phyloP scores from a whole-genome alignment of 1,284 basidiomycete species.

The Exsudoporus floridanus region DNA sequence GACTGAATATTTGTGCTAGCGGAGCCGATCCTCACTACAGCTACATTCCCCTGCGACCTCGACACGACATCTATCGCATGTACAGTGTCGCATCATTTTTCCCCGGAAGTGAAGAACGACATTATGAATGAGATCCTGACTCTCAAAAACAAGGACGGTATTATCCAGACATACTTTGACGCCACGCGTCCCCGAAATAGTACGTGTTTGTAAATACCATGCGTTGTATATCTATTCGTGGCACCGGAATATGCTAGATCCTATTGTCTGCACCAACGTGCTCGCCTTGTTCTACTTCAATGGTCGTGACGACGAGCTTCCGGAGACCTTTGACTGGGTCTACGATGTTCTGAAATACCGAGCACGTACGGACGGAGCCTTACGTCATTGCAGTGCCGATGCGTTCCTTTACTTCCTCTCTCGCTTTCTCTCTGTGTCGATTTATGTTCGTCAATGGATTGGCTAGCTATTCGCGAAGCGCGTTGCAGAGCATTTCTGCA shows the following conservation, averaged over 20 bases:
- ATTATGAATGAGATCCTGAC: conserved; percentile 28
- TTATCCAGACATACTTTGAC: conserved; percentile 25
- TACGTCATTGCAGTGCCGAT: conserved; percentile 21
- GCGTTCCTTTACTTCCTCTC: conserved; percentile 25
- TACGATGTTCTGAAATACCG: conserved; percentile 22
- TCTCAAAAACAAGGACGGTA: conserved; percentile 21
- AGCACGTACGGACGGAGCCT: conserved; percentile 23
- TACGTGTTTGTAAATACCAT: background rate
- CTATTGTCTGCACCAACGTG: conserved; percentile 20
- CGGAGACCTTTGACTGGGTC: conserved; percentile 26
- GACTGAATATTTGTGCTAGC: conserved; percentile 9
- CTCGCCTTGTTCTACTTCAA: conserved; percentile 28
- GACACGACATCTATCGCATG: conserved; percentile 26
- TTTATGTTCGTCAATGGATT: conserved; percentile 16
- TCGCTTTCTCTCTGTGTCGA: conserved; percentile 19
- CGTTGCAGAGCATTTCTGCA: conserved; percentile 18
- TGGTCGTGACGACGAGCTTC: conserved; percentile 18
- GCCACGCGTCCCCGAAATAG: conserved; percentile 21
- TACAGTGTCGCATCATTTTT: conserved; percentile 20
- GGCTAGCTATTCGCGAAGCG: conserved; percentile 20
- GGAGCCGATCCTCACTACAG: conserved; percentile 11
- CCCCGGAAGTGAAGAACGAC: conserved; percentile 17
- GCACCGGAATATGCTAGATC: conserved; percentile 4
- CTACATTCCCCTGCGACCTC: conserved; percentile 16
- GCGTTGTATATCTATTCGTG: background rate